Evolutionary conservation across 257 asterid genomes (phyloP).

Genomic region (Linaria vulgaris): DNA sequence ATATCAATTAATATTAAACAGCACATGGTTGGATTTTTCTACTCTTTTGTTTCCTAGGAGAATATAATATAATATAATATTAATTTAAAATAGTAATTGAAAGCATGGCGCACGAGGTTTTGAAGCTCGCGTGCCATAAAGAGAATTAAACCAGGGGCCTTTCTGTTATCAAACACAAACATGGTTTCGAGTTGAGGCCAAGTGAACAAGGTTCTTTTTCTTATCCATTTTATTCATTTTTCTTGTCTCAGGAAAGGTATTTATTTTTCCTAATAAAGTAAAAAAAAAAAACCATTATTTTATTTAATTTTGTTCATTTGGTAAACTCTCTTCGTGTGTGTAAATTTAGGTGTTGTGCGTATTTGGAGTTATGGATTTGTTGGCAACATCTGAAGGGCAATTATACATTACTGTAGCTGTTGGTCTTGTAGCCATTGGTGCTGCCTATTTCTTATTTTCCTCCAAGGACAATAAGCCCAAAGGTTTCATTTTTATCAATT

Average conservation of each 20-base stretch:
- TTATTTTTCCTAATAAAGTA: neutral
- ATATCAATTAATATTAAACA: no score
- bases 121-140: neutral
- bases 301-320: neutral
- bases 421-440: conserved; percentile 60
- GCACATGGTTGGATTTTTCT: no score
- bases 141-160: conserved; percentile 40
- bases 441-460: conserved; percentile 55
- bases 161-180: conserved; percentile 10
- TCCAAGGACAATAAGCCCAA: conserved; percentile 74
- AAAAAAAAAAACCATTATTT: conserved; percentile 4
- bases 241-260: conserved; percentile 30
- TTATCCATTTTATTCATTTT: conserved; percentile 1
- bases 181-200: neutral
- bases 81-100: neutral
- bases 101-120: conserved; percentile 33
- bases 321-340: neutral
- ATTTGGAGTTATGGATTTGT: conserved; percentile 49
- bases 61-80: neutral
- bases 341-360: conserved; percentile 32
- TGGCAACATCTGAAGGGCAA: conserved; percentile 74
- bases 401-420: conserved; percentile 59
- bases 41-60: no score
- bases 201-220: conserved; percentile 10
- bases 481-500: conserved; percentile 47